A percentile compares a stretch with the other conserved stretches of the same genome.
These are phyloP conservation scores for Kalmusia sp. DNA, from an alignment of 2,329 filamentous ascomycete species.

Conservation along the genomic window DNA sequence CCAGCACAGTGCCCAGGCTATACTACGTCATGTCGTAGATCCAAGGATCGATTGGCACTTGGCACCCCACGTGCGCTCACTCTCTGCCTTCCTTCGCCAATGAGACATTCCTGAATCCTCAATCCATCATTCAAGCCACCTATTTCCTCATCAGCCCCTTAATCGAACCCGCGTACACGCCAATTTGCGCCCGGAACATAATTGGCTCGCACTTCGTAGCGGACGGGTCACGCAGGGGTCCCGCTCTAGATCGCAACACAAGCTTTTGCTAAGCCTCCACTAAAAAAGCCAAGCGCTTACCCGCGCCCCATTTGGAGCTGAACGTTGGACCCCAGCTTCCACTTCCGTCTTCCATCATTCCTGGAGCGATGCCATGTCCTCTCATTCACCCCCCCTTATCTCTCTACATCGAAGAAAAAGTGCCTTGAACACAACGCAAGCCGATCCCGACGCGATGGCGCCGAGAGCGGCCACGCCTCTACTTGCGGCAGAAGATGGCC, in stretches of 20 bases:
- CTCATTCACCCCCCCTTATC: not conserved
- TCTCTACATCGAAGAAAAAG: not conserved
- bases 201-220: too few relatives aligned
- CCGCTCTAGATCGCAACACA: not conserved
- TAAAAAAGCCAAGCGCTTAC: not conserved
- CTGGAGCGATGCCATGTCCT: not conserved
- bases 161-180: too few relatives aligned
- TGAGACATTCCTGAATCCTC: not conserved
- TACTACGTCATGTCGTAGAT: not conserved
- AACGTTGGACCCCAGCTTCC: not conserved
- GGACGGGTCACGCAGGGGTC: too few relatives aligned
- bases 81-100: not conserved
- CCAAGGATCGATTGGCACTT: not conserved
- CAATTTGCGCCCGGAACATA: too few relatives aligned
- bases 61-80: not conserved
- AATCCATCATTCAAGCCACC: not conserved
- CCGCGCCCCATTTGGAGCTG: not conserved
- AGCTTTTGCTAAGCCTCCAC: constrained; percentile 3
- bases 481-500: not conserved
- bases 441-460: not conserved
- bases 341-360: not conserved
- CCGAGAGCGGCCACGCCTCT: not conserved
- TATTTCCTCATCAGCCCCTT: too few relatives aligned
- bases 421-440: not conserved
- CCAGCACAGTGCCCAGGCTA: too few relatives aligned